A percentile compares a stretch with the other conserved stretches of the same genome.
These are phyloP conservation scores for Trametes punicea DNA, from an alignment of 768 basidiomycete species.

Conservation along the genomic window DNA sequence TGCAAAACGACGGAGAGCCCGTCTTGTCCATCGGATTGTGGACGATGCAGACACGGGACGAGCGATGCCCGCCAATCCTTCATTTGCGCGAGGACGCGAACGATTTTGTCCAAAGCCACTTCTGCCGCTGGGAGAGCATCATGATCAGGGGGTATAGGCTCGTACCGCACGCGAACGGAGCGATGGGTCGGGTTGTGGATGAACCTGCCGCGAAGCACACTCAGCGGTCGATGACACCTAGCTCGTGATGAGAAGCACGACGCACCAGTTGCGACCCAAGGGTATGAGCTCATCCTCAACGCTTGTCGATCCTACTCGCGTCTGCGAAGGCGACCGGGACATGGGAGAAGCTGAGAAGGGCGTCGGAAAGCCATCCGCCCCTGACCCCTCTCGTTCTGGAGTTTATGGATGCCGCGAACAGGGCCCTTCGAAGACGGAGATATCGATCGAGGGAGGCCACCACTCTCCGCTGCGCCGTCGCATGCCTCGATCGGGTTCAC, in stretches of 20 bases:
- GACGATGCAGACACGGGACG: slow-evolving; percentile 12
- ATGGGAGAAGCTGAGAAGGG: neutral
- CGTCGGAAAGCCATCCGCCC: neutral
- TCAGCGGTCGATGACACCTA: neutral
- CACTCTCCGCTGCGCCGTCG: neutral
- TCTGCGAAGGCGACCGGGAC: neutral
- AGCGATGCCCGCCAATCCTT: slow-evolving; percentile 6
- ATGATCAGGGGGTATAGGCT: slow-evolving; percentile 13
- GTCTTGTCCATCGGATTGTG: neutral
- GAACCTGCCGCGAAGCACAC: slow-evolving; percentile 8
- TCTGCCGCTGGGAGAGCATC: slow-evolving; percentile 5
- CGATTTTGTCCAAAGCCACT: slow-evolving; percentile 3
- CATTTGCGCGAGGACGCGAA: neutral
- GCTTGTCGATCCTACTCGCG: neutral
- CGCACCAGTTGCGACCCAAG: slow-evolving; percentile 16
- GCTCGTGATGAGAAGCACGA: too few species aligned
- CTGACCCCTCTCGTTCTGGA: neutral
- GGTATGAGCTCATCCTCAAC: slow-evolving; percentile 11
- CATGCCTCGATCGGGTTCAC: slow-evolving; percentile 1
- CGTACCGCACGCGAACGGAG: slow-evolving; percentile 15
- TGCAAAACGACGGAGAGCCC: slow-evolving; percentile 11
- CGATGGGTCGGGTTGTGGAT: slow-evolving; percentile 16
- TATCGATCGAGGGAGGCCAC: neutral
- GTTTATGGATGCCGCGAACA: neutral
- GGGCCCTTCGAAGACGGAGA: neutral